Conservation (phyloP, 495 filamentous ascomycete genomes). For the Talaromyces borbonicus region DNA sequence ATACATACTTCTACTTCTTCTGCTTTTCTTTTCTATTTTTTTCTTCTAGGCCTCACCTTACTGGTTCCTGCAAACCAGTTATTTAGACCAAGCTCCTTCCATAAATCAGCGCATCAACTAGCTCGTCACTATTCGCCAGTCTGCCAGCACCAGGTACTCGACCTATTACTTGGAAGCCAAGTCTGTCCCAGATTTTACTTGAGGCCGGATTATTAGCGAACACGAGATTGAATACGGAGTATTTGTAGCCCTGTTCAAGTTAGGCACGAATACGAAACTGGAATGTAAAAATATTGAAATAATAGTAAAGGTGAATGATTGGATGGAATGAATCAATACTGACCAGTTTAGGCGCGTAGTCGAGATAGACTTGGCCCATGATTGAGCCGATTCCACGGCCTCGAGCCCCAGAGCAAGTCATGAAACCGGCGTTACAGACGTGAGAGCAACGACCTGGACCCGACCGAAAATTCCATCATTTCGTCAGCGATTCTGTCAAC, state of each 20-base stretch:
- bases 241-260: slow-evolving; percentile 64
- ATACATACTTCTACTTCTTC: slow-evolving; percentile 1
- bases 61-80: too few relatives aligned
- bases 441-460: slow-evolving; percentile 46
- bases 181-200: slow-evolving; percentile 87
- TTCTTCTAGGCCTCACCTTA: too few relatives aligned
- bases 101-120: slow-evolving; percentile 40
- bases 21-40: too few relatives aligned
- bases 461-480: too few relatives aligned
- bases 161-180: slow-evolving; percentile 91
- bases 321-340: slow-evolving; percentile 33
- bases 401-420: slow-evolving; percentile 76
- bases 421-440: slow-evolving; percentile 88
- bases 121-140: slow-evolving; percentile 30
- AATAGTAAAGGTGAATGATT: neutral
- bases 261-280: neutral
- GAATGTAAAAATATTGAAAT: neutral
- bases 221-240: slow-evolving; percentile 96
- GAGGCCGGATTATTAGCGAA: slow-evolving; percentile 96
- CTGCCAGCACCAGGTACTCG: slow-evolving; percentile 48
- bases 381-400: slow-evolving; percentile 78
- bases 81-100: slow-evolving; percentile 25
- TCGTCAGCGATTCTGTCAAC: too few relatives aligned
- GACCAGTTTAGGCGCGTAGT: slow-evolving; percentile 85
- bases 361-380: slow-evolving; percentile 86